These are phyloP conservation scores for Rusavskia elegans DNA, from an alignment of 495 filamentous ascomycete species.

Conservation along the genomic window DNA sequence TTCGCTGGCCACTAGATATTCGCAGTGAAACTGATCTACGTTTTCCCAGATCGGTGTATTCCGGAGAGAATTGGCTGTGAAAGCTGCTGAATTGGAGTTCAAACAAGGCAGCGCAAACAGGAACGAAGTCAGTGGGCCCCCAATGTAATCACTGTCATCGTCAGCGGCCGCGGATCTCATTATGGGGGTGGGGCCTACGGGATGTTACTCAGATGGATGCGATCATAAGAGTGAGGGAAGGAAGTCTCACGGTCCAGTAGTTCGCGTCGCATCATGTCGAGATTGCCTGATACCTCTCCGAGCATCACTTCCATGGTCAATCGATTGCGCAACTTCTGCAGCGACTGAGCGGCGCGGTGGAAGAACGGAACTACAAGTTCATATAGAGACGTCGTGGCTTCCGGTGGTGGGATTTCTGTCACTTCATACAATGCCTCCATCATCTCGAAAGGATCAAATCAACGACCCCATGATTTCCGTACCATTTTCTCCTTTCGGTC, in stretches of 20 bases:
- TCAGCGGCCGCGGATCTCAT: neutral
- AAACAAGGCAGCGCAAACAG: neutral
- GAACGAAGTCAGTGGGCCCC: neutral
- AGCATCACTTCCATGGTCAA: neutral
- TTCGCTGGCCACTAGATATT: neutral
- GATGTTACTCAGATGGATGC: neutral
- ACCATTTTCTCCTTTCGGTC: too few species aligned
- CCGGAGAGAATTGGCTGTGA: neutral
- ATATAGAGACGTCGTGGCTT: neutral
- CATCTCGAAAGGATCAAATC: neutral
- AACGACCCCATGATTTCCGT: neutral
- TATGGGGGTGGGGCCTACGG: neutral
- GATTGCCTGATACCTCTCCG: neutral
- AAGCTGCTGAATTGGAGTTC: neutral
- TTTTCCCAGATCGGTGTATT: neutral
- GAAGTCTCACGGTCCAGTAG: neutral
- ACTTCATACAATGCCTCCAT: neutral
- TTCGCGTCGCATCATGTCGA: neutral
- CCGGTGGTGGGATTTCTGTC: neutral
- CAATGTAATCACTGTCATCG: neutral
- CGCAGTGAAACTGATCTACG: neutral
- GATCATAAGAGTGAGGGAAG: neutral
- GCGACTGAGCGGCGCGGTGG: neutral
- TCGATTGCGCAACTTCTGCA: neutral
- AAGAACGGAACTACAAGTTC: neutral